Evolutionary conservation across 257 asterid genomes (phyloP).

Genomic region (Pogostemon cablin): DNA sequence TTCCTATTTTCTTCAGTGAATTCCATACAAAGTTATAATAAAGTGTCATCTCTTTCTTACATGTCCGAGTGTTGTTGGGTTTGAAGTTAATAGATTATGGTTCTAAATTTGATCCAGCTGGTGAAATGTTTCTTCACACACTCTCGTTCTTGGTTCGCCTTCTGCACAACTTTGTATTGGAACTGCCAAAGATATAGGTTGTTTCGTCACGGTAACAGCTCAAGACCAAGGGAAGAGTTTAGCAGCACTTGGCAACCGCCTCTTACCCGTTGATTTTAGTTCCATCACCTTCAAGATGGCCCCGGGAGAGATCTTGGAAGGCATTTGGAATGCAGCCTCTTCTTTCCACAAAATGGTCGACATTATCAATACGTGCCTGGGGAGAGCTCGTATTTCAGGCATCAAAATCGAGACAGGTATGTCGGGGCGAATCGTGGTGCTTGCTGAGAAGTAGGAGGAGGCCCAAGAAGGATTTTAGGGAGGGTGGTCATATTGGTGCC

Average conservation of each 20-base stretch:
- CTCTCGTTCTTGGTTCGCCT: slow-evolving; percentile 53
- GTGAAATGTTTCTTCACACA: slow-evolving; percentile 58
- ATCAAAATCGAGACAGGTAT: slow-evolving; percentile 53
- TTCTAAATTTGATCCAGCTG: neutral
- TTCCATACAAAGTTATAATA: neutral
- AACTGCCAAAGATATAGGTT: slow-evolving; percentile 65
- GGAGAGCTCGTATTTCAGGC: slow-evolving; percentile 57
- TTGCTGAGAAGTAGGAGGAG: slow-evolving; percentile 69
- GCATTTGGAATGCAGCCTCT: slow-evolving; percentile 66
- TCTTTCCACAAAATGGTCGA: slow-evolving; percentile 65
- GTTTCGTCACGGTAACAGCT: slow-evolving; percentile 62
- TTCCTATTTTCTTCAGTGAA: neutral
- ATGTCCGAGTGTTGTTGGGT: neutral
- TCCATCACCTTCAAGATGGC: slow-evolving; percentile 80
- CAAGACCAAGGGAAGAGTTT: slow-evolving; percentile 67
- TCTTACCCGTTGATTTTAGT: slow-evolving; percentile 72
- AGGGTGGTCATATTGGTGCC: slow-evolving; percentile 79
- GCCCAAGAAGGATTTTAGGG: slow-evolving; percentile 67
- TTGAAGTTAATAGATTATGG: neutral
- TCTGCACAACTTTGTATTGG: slow-evolving; percentile 61
- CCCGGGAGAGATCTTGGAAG: slow-evolving; percentile 66
- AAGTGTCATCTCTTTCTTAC: neutral
- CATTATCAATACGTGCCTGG: slow-evolving; percentile 55
- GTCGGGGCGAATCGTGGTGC: slow-evolving; percentile 49
- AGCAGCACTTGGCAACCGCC: slow-evolving; percentile 52